Base-by-base conservation (phyloP, 1,284 basidiomycete genomes). In the Agroathelia rolfsii region DNA sequence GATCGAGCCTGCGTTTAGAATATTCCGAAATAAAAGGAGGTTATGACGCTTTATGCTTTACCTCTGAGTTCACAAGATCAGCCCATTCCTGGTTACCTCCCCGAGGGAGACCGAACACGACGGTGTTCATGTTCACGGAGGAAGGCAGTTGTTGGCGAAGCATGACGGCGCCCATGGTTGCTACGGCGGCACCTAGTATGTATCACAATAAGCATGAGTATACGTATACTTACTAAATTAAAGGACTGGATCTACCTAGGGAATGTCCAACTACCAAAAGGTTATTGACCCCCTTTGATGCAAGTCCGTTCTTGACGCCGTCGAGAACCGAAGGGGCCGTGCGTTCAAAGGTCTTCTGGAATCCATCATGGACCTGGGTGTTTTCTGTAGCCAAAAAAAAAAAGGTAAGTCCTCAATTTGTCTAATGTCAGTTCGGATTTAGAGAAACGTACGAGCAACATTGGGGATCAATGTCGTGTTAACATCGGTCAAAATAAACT, bases 331-430 rank as follows among this genome's bases (percentile, higher is more conserved):
- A 35, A 34, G 61, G 58, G 1, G 65, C 59, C 0, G 63, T 64
- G 15, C 64, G 59, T 14, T 56, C 58, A 30, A 67, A 65, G 0
- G 65, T 59, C 17, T 58, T 36, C 30, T 63, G 59, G 57, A 69
- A 69, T 5, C 66, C 66, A 18, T 52, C 47, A 42, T 69, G 66
- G 4, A 66, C 61, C 37, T 54, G 21, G 26, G 53, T 48, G 20
- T 39, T 39, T 30, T 29, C 24, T 41, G 42, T 44, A 31, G 11
- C 12, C 19, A 20, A 33, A 13, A 17, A 30, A 20, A n/a, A n/a
- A n/a, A n/a, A n/a, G n/a, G n/a, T n/a, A n/a, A n/a, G n/a, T n/a
- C n/a, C n/a, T n/a, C n/a, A n/a, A n/a, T n/a, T n/a, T n/a, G n/a
- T n/a, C n/a, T n/a, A n/a, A n/a, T n/a, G n/a, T n/a, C n/a, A 39